A percentile compares a stretch with the other conserved stretches of the same genome.
phyloP scores from a whole-genome alignment of 345 rosid species.

The Dovyalis caffra region DNA sequence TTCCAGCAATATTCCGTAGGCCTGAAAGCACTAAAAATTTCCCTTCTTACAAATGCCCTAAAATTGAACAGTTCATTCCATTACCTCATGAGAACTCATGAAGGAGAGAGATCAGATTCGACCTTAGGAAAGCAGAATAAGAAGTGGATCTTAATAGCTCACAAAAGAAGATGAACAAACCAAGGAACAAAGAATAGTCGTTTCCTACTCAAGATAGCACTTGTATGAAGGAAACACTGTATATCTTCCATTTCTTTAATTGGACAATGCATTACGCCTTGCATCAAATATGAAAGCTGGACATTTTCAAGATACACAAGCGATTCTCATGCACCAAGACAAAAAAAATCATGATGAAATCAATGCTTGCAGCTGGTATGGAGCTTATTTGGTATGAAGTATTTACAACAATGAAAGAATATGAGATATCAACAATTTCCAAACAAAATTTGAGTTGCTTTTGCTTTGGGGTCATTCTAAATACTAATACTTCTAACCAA shows the following conservation, averaged over 20 bases:
- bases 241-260: not conserved
- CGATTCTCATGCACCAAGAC: not conserved
- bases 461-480: not conserved
- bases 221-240: not conserved
- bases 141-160: not conserved
- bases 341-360: not conserved
- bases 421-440: constrained; percentile 15
- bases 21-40: no score
- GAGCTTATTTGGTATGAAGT: constrained; percentile 10
- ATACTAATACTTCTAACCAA: not conserved
- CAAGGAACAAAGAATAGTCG: not conserved
- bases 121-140: no score
- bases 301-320: not conserved
- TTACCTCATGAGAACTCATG: no score
- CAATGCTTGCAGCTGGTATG: constrained; percentile 10
- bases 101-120: no score
- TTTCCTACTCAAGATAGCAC: not conserved
- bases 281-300: not conserved
- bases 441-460: constrained; percentile 9
- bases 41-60: no score
- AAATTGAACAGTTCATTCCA: no score
- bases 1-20: no score
- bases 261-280: not conserved
- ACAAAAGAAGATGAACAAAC: not conserved
- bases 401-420: constrained; percentile 36